Base-by-base conservation (phyloP, 2,329 filamentous ascomycete genomes). In the Akanthomyces dipterigenus region DNA sequence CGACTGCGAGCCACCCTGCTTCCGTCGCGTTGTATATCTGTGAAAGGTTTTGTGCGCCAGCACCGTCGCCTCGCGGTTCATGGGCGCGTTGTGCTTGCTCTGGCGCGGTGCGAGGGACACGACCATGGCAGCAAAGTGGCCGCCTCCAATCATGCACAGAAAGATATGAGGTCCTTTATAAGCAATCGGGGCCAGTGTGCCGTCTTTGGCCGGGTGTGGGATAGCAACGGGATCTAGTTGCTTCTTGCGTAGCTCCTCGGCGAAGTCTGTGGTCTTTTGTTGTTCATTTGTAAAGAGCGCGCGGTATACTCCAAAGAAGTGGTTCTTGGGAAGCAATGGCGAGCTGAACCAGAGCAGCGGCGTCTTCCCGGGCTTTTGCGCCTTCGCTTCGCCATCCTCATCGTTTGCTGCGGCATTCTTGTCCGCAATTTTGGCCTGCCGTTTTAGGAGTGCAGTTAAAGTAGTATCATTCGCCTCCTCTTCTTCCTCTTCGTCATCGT, bases 1-100 rank as follows among this genome's bases (percentile, higher is more conserved):
- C 3, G 93, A 96, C 73, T 99, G 95, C 12, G 92, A 88, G 46
- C 96, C 95, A 79, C 95, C 95, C 73, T 99, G 95, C 73, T 99
- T 99, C 66, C 95, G 84, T 65, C 95, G 83, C 6, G 95, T 99
- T 0, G 96, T 99, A 71, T 99, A 99, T 62, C 95, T 85, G 73
- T 99, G 96, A 73, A 98, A 99, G 0, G 93, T 97, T 78, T 99
- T 99, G 75, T 98, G 93, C 0, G 92, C 93, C 49, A 97, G 82
- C 0, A 98, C 91, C 0, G 88, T 89, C 6, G 93, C 91, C 69
- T 96, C 90, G 58, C 91, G 83, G 66, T 96, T 92, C 70, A 96
- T 84, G 1, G 88, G 81, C 0, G 89, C 89, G 18, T 80, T 79
- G 57, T 85, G 85, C 71, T 90, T 93, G 42, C 85, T 84, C 58